Base-by-base conservation (phyloP, 495 filamentous ascomycete genomes). In the Aspergillus panamensis region DNA sequence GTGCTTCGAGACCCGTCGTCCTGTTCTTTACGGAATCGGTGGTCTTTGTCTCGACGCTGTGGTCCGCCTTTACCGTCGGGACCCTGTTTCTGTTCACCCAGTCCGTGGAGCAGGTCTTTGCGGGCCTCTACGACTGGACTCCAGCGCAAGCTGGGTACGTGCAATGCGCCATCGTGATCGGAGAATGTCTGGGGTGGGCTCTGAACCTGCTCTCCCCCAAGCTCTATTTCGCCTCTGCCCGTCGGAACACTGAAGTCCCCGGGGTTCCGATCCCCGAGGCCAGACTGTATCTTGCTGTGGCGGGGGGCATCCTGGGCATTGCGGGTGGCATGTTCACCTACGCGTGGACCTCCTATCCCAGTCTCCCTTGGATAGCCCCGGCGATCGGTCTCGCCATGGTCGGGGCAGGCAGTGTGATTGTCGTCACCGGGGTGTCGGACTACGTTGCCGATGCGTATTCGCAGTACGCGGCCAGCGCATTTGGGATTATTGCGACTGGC, bases 1-100 rank as follows among this genome's bases (percentile, higher is more conserved):
- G 68, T 48, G 64, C 75, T 9, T 54, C 64, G 17, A 71, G 79
- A 1, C 80, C 81, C 8, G 20, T 76, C 6, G 52, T 72, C 25
- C 62, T 85, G 45, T 73, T 84, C 17, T 71, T 67, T 58, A 84
- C 80, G 17, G 82, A 84, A 62, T 71, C 71, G 0, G 82, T 85
- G 8, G 74, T 84, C 4, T 77, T 82, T 33, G 67, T 75, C 42
- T 75, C 70, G 48, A 75, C 75, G 3, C 58, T 83, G 17, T 80
- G 77, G 76, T 73, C 77, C 9, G 77, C 80, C 12, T 80, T 84
- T 51, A 74, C 66, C 35, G 70, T 78, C 29, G 82, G 81, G 14
- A 79, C 73, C 1, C 60, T 83, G 9, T 85, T 78, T 59, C 64
- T 84, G 14, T 76, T 73, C 62, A 78, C 74, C 2, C 75, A 78